Conservation (phyloP, 495 filamentous ascomycete genomes). For the Rusavskia elegans region DNA sequence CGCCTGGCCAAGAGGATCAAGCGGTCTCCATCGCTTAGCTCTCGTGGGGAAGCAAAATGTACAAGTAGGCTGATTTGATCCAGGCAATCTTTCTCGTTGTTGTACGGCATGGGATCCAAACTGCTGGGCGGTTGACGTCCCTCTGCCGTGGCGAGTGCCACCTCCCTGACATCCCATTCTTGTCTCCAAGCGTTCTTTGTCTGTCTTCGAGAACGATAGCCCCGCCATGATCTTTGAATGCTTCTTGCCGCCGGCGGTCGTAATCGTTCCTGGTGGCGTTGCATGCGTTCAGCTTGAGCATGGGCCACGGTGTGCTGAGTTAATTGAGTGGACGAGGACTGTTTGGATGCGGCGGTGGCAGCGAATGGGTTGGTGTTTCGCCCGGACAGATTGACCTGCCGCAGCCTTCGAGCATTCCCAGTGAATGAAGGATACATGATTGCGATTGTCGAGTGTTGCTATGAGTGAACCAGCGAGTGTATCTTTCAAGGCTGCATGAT, state of each 20-base stretch:
- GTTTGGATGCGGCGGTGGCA: conserved; percentile 21
- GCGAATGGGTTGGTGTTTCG: conserved; percentile 65
- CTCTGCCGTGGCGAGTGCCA: conserved; percentile 8
- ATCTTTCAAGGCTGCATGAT: too few species aligned
- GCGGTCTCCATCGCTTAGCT: conserved; percentile 24
- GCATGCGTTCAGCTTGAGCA: conserved; percentile 68
- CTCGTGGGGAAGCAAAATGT: conserved; percentile 29
- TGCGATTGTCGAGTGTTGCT: background rate
- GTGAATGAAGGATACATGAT: conserved; percentile 84
- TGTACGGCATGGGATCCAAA: conserved; percentile 18
- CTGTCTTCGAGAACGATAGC: conserved; percentile 44
- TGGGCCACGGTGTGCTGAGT: conserved; percentile 63
- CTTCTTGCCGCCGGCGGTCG: conserved; percentile 55
- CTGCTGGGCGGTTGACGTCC: background rate
- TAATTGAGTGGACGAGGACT: conserved; percentile 30
- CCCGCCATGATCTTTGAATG: conserved; percentile 77
- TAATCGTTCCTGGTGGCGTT: conserved; percentile 69
- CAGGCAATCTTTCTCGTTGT: conserved; percentile 29
- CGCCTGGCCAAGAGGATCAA: conserved; percentile 29
- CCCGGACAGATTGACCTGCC: conserved; percentile 89
- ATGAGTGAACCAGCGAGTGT: too few species aligned
- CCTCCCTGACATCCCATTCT: conserved; percentile 46
- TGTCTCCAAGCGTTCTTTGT: conserved; percentile 42
- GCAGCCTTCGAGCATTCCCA: conserved; percentile 65
- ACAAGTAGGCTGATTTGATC: conserved; percentile 31